A percentile compares a stretch with the other conserved stretches of the same genome.
These are phyloP conservation scores for Selenicereus undatus DNA, from an alignment of 148 eudicot genomes.

Conservation along the genomic window DNA sequence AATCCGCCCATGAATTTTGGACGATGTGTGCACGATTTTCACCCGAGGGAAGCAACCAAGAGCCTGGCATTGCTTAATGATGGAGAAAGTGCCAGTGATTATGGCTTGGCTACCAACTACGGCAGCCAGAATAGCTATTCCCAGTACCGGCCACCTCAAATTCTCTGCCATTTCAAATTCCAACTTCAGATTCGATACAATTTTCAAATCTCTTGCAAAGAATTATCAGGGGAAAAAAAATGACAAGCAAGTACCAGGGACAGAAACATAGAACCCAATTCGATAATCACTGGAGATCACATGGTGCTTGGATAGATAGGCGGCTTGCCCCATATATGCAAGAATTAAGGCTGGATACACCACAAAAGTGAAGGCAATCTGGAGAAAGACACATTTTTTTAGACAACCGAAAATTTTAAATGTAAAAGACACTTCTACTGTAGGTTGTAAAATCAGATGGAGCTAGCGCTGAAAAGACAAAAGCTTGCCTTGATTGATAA, in stretches of 20 bases:
- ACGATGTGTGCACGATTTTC: slow-evolving; percentile 84
- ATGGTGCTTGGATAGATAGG: slow-evolving; percentile 85
- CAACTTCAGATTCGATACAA: not conserved
- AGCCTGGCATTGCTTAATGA: slow-evolving; percentile 90
- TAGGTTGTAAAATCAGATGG: not conserved
- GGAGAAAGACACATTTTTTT: slow-evolving; percentile 13
- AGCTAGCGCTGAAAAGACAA: not conserved
- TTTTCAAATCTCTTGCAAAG: not conserved
- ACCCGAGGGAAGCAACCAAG: slow-evolving; percentile 89
- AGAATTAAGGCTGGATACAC: slow-evolving; percentile 92
- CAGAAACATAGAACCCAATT: slow-evolving; percentile 92
- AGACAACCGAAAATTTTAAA: not conserved
- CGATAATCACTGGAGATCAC: slow-evolving; percentile 38
- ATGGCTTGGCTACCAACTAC: slow-evolving; percentile 98
- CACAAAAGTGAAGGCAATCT: slow-evolving; percentile 79
- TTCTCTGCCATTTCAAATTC: slow-evolving; percentile 41
- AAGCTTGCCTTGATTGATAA: slow-evolving; percentile 75
- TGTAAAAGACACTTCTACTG: not conserved
- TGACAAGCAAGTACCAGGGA: slow-evolving; percentile 55
- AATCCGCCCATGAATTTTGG: slow-evolving; percentile 86
- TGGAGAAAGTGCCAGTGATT: slow-evolving; percentile 95
- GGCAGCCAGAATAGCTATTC: slow-evolving; percentile 89
- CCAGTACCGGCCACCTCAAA: slow-evolving; percentile 88
- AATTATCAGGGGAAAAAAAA: not conserved
- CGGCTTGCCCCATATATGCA: slow-evolving; percentile 99